These are phyloP conservation scores for Crithidia mellificae DNA, from an alignment of 208 protist genomes.

Conservation along the genomic window DNA sequence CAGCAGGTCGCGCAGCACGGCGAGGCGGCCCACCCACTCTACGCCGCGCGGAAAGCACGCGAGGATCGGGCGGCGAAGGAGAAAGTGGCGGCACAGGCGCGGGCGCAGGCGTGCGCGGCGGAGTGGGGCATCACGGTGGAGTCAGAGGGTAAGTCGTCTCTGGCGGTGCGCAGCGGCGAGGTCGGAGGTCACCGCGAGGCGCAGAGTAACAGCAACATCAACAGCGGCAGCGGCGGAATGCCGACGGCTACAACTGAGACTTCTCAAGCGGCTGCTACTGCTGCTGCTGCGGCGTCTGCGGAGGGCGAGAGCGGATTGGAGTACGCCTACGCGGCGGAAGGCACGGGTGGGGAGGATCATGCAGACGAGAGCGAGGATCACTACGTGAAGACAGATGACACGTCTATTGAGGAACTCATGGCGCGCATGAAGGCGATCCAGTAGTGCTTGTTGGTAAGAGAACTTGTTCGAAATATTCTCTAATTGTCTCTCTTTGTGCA, in stretches of 20 bases:
- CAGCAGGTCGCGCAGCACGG: slow-evolving; percentile 29
- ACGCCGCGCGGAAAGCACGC: slow-evolving; percentile 46
- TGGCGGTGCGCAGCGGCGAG: slow-evolving; percentile 21
- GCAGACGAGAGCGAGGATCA: slow-evolving; percentile 7
- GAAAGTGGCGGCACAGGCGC: slow-evolving; percentile 35
- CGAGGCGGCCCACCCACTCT: slow-evolving; percentile 63
- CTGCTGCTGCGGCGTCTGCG: too few species aligned
- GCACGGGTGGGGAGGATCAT: neutral
- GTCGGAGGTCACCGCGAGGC: too few species aligned
- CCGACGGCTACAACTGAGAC: too few species aligned
- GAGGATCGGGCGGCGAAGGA: slow-evolving; percentile 46
- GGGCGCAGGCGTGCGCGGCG: slow-evolving; percentile 54
- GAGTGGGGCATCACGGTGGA: slow-evolving; percentile 87
- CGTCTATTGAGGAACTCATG: slow-evolving; percentile 68
- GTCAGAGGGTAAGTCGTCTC: slow-evolving; percentile 34
- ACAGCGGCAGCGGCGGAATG: too few species aligned
- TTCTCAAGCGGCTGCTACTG: too few species aligned
- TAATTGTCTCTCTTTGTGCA: too few species aligned
- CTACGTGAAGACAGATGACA: slow-evolving; percentile 26
- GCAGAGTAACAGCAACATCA: too few species aligned
- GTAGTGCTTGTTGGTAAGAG: slow-evolving; percentile 1
- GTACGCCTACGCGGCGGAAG: slow-evolving; percentile 38
- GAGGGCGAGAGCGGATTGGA: slow-evolving; percentile 39
- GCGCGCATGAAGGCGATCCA: slow-evolving; percentile 68
- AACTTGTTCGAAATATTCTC: too few species aligned